Conservation (phyloP, 2,329 filamentous ascomycete species). For the Nemania serpens region DNA sequence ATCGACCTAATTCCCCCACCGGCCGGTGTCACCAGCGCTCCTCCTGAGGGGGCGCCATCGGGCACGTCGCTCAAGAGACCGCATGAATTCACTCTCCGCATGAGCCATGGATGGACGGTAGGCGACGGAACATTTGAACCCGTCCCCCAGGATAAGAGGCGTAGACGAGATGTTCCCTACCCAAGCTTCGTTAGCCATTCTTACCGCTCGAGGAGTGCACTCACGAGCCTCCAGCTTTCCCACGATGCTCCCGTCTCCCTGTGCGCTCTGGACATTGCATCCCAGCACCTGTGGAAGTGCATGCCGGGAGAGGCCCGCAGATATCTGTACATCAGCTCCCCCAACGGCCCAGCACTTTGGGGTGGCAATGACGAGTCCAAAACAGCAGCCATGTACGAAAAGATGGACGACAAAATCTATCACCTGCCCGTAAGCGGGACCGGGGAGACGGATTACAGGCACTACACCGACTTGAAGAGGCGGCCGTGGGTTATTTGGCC, state of each 20-base stretch:
- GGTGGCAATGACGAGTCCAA: slow-evolving; percentile 1
- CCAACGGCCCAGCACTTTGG: slow-evolving; percentile 38
- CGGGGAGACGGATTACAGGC: slow-evolving; percentile 8
- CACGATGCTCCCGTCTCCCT: slow-evolving; percentile 30
- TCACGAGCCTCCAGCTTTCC: slow-evolving; percentile 36
- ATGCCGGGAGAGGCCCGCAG: slow-evolving; percentile 23
- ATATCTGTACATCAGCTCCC: slow-evolving; percentile 21
- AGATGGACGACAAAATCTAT: slow-evolving; percentile 17
- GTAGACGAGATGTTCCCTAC: slow-evolving; percentile 33
- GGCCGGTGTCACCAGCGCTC: neutral
- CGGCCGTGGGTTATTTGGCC: slow-evolving; percentile 36
- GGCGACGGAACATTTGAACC: slow-evolving; percentile 33
- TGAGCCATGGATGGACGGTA: slow-evolving; percentile 34
- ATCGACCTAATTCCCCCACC: neutral
- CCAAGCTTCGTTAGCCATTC: slow-evolving; percentile 25
- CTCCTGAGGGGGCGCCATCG: neutral
- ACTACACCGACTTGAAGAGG: slow-evolving; percentile 26
- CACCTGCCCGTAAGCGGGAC: neutral
- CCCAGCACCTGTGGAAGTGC: slow-evolving; percentile 32
- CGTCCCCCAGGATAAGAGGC: slow-evolving; percentile 29
- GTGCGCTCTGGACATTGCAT: slow-evolving; percentile 32
- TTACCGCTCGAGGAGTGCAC: slow-evolving; percentile 29
- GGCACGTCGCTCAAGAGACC: neutral
- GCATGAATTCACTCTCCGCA: slow-evolving; percentile 29
- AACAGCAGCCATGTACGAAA: slow-evolving; percentile 23